Conservation (phyloP, 805 yeast genomes). For the Isabelozyma rhagii region DNA sequence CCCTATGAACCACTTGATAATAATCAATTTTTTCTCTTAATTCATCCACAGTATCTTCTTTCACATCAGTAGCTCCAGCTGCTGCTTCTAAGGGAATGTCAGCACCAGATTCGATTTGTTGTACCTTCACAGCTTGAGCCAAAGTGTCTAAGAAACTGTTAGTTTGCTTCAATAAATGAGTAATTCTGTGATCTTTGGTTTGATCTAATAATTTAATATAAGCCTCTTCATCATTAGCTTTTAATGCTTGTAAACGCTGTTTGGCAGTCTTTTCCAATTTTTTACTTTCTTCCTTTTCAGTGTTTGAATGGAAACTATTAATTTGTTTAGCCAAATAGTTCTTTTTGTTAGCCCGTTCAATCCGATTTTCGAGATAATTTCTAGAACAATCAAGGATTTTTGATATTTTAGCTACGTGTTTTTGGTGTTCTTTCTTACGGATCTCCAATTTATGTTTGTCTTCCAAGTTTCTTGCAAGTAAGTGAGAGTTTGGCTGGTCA, state of each 20-base stretch:
- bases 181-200: constrained; percentile 83
- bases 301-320: constrained; percentile 47
- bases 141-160: constrained; percentile 73
- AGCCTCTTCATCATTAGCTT: constrained; percentile 86
- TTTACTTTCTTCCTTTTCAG: constrained; percentile 74
- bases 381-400: constrained; percentile 26
- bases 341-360: constrained; percentile 21
- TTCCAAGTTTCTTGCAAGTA: constrained; percentile 72
- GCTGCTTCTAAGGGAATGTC: constrained; percentile 23
- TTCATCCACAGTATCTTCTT: constrained; percentile 45
- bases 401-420: constrained; percentile 48
- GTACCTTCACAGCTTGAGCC: constrained; percentile 75
- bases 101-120: constrained; percentile 52
- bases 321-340: constrained; percentile 31
- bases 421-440: constrained; percentile 44
- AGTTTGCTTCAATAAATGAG: constrained; percentile 78
- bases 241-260: constrained; percentile 82
- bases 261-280: constrained; percentile 78
- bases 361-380: constrained; percentile 15
- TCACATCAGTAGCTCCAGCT: constrained; percentile 33
- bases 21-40: constrained; percentile 68
- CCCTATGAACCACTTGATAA: constrained; percentile 76
- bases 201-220: constrained; percentile 79
- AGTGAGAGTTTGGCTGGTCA: constrained; percentile 69
- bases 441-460: constrained; percentile 64